Conservation (phyloP, 2,329 filamentous ascomycete genomes). For the Colletotrichum sp. region DNA sequence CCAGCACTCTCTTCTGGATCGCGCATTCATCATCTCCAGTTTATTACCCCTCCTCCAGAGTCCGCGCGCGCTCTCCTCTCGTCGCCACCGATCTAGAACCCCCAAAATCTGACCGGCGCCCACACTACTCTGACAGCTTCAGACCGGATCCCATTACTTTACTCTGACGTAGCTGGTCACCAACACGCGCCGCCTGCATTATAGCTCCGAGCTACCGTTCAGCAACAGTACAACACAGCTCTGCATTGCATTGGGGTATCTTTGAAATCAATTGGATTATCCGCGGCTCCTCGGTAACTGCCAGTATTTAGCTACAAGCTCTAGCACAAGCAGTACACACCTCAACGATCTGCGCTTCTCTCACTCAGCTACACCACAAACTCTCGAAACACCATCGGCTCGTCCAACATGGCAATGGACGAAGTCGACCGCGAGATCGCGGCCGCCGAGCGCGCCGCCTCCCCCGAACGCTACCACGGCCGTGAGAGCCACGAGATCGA, state of each 20-base stretch:
- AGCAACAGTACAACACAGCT: not conserved
- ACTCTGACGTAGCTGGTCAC: constrained; percentile 7
- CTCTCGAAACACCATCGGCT: not conserved
- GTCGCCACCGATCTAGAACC: constrained; percentile 2
- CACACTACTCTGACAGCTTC: not conserved
- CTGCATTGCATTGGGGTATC: not conserved
- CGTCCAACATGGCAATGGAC: constrained; percentile 47
- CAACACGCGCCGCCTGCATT: not conserved
- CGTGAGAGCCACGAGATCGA: constrained; percentile 62
- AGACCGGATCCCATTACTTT: not conserved
- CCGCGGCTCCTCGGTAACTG: not conserved
- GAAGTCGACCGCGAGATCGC: constrained; percentile 59
- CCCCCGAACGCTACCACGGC: constrained; percentile 39
- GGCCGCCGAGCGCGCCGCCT: constrained; percentile 61
- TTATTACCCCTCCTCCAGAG: constrained; percentile 6
- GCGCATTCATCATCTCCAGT: not conserved
- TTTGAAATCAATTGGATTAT: not conserved
- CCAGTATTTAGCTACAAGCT: not conserved
- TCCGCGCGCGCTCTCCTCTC: not conserved
- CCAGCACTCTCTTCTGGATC: not conserved
- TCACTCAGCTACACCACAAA: not conserved
- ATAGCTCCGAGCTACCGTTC: not conserved
- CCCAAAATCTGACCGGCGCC: constrained; percentile 6
- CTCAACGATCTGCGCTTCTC: not conserved
- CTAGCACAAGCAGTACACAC: not conserved